These are phyloP conservation scores for Mycena filopes DNA, from an alignment of 768 basidiomycete species.

Conservation along the genomic window DNA sequence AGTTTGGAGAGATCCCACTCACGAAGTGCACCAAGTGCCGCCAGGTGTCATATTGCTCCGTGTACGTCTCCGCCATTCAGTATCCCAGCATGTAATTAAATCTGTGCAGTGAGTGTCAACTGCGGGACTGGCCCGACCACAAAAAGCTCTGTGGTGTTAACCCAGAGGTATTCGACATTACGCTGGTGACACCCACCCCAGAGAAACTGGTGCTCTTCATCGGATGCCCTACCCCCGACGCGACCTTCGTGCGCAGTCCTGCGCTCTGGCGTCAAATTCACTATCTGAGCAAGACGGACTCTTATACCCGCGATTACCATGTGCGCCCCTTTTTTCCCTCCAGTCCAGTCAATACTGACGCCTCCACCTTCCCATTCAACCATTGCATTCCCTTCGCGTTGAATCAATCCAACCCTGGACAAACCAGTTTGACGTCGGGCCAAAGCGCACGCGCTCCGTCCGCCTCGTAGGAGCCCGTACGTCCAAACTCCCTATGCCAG, in stretches of 20 bases:
- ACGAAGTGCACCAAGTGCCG: constrained; percentile 11
- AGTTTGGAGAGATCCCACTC: background rate
- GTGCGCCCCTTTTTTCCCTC: background rate
- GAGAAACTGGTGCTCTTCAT: background rate
- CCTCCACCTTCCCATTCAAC: background rate
- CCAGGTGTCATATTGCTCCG: constrained; percentile 12
- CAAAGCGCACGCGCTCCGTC: constrained; percentile 6
- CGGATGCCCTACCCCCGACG: background rate
- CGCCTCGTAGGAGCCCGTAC: constrained; percentile 1
- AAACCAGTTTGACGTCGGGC: constrained; percentile 1
- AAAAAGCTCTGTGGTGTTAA: constrained; percentile 15
- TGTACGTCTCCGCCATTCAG: background rate
- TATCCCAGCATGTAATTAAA: too few species aligned
- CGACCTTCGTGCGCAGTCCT: background rate
- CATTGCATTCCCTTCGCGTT: too few species aligned
- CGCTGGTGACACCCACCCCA: constrained; percentile 4
- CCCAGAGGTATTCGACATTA: background rate
- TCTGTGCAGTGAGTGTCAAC: constrained; percentile 7
- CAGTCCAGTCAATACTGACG: background rate
- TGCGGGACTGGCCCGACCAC: constrained; percentile 16
- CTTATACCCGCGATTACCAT: background rate
- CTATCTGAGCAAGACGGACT: background rate
- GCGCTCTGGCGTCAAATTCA: constrained; percentile 10
- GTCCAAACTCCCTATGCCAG: background rate
- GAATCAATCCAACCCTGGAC: too few species aligned